A percentile compares a stretch with the other conserved stretches of the same genome.
Evolutionary conservation across 345 rosid species (phyloP).

Genomic region (Gossypioides kirkii): DNA sequence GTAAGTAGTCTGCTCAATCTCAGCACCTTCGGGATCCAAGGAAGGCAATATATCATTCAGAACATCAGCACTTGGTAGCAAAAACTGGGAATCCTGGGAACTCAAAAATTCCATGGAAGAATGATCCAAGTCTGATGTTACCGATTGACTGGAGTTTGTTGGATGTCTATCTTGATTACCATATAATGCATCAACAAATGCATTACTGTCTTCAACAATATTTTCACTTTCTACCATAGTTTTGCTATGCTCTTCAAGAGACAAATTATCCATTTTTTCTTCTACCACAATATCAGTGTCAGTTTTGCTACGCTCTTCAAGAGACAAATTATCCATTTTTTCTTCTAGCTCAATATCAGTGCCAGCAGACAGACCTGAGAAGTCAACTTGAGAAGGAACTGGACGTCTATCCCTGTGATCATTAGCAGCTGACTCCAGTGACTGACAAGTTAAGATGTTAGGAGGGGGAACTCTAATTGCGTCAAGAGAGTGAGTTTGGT

Average conservation of each 20-base stretch:
- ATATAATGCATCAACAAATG: conserved; percentile 50
- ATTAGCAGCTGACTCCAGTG: conserved; percentile 18
- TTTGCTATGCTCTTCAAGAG: conserved; percentile 30
- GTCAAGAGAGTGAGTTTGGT: conserved; percentile 3
- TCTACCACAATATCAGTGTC: conserved; percentile 30
- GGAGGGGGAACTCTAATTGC: not conserved
- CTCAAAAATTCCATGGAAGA: conserved; percentile 16
- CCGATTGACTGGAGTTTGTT: conserved; percentile 7
- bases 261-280: conserved; percentile 34
- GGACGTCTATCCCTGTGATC: conserved; percentile 18
- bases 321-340: conserved; percentile 33
- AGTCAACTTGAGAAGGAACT: conserved; percentile 16
- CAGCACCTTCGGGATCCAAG: conserved; percentile 31
- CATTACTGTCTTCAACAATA: conserved; percentile 40
- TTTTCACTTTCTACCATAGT: conserved; percentile 26
- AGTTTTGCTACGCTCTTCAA: conserved; percentile 16
- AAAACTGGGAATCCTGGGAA: conserved; percentile 16
- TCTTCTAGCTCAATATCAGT: conserved; percentile 31
- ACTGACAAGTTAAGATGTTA: not conserved
- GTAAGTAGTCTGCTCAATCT: conserved; percentile 32
- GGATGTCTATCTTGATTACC: conserved; percentile 22
- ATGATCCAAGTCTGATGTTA: conserved; percentile 19
- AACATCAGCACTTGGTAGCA: conserved; percentile 16
- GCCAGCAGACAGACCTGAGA: conserved; percentile 25
- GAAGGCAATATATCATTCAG: conserved; percentile 30